Base-by-base conservation (phyloP, 163 green algal genomes). In the Chloromonas sp. region DNA sequence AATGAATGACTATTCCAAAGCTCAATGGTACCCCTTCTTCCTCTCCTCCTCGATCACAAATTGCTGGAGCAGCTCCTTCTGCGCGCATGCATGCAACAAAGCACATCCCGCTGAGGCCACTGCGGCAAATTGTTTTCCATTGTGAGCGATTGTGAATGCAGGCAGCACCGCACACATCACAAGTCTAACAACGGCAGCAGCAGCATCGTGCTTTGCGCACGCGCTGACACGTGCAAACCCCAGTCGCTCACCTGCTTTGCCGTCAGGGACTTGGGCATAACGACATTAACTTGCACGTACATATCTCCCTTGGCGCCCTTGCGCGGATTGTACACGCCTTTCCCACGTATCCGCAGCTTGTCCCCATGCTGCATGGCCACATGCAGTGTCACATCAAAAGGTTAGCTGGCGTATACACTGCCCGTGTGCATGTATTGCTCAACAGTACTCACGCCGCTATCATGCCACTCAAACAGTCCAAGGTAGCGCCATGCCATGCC, bases 271-370 rank as follows among this genome's bases (percentile, higher is more conserved):
- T 61, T 60, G 15, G 77, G 77, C 77, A 81, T n/a, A 1, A 81
- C 36, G 2, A 81, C 36, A 3, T 57, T n/a, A 2, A 81, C 1
- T 2, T 81, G 14, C 36, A 81, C 77, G 57, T 81, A 81, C 77
- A 60, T 3, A 57, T 81, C 77, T 15, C 77, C 77, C 77, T 81
- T 81, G n/a, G 57, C 3, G 15, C 77, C 77, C 77, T 57, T n/a
- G 15, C 77, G 77, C 77, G 61, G 1, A 57, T 81, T 81, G 77
- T 60, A 61, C 77, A 81, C 36, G n/a, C 77, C 77, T 57, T 81
- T 81, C 36, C 77, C 77, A 60, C 77, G 77, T 11, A 81, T 14
- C 77, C 77, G 14, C 77, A 81, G 77, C 77, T 81, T 81, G 77
- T 81, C 77, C n/a, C 77, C 77, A 8, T 81, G 77, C 77, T 81